Percentiles rank a stretch among this genome's conserved stretches.
phyloP scores from a whole-genome alignment of 2,329 filamentous ascomycete genomes.

The Colletotrichum acutatum region DNA sequence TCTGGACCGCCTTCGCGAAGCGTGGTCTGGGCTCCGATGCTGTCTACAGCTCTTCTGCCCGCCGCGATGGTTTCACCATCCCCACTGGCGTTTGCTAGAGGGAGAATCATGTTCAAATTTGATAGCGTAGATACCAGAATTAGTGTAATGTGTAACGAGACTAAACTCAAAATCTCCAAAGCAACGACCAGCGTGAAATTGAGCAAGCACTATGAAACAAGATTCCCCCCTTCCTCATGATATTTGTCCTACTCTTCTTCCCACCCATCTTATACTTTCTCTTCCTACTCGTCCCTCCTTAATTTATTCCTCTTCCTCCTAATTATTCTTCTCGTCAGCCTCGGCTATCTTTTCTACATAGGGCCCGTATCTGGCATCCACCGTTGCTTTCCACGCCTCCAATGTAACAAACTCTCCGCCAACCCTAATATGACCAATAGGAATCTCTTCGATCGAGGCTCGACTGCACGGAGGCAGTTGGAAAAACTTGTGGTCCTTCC shows the following conservation, averaged over 20 bases:
- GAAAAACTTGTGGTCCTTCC: not conserved
- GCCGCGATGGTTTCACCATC: constrained; percentile 46
- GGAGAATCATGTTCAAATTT: not conserved
- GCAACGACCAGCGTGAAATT: not conserved
- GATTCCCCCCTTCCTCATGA: no score
- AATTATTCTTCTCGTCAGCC: no score
- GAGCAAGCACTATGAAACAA: not conserved
- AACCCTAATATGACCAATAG: not conserved
- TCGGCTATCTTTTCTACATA: no score
- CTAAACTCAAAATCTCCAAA: not conserved
- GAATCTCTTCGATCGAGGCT: not conserved
- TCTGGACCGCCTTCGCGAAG: constrained; percentile 68
- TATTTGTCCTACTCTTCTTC: no score
- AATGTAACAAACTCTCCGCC: no score
- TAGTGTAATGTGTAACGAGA: not conserved
- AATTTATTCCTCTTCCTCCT: no score
- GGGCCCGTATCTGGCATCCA: no score
- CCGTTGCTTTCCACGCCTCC: no score
- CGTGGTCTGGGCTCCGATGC: constrained; percentile 60
- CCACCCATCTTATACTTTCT: no score
- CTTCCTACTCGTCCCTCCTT: no score
- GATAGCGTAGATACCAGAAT: not conserved
- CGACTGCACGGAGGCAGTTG: not conserved
- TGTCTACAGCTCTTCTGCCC: constrained; percentile 41
- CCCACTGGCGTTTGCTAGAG: constrained; percentile 39